Evolutionary conservation across 495 filamentous ascomycete species (phyloP).

Genomic region (Darksidea phi): DNA sequence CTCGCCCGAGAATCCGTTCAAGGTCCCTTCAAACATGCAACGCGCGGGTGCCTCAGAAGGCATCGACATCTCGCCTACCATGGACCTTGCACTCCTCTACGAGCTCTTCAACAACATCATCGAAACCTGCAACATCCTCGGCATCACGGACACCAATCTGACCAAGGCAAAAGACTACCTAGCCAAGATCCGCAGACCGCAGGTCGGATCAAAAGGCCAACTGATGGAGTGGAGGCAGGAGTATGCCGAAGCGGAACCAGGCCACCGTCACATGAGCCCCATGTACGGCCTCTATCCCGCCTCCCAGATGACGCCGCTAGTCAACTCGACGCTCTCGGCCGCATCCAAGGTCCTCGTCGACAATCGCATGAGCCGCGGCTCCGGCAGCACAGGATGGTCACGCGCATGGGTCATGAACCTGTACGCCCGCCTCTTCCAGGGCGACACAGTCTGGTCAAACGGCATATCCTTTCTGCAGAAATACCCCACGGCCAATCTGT

Average conservation of each 20-base stretch:
- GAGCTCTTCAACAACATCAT: constrained; percentile 28
- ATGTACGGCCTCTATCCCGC: constrained; percentile 24
- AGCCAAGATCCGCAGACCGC: constrained; percentile 1
- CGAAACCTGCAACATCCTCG: constrained; percentile 8
- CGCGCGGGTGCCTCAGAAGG: constrained; percentile 1
- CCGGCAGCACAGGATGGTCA: constrained; percentile 21
- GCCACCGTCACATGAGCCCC: constrained; percentile 17
- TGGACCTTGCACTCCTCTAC: constrained; percentile 26
- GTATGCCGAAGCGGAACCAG: constrained; percentile 21
- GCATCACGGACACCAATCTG: background rate
- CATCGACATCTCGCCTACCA: constrained; percentile 14
- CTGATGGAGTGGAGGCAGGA: constrained; percentile 24
- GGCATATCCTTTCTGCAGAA: background rate
- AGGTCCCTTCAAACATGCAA: constrained; percentile 5
- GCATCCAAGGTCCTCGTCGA: constrained; percentile 6
- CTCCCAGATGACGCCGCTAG: constrained; percentile 15
- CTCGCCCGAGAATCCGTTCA: constrained; percentile 33
- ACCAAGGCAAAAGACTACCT: constrained; percentile 10
- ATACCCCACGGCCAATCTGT: constrained; percentile 2
- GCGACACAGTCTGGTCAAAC: background rate
- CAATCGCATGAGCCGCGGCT: constrained; percentile 9
- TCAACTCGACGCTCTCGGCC: background rate
- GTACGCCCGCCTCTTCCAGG: constrained; percentile 15
- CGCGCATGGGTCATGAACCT: constrained; percentile 25
- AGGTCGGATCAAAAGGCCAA: constrained; percentile 1